These are phyloP conservation scores for Cynanchum wilfordii DNA, from an alignment of 257 asterid species.

Conservation along the genomic window DNA sequence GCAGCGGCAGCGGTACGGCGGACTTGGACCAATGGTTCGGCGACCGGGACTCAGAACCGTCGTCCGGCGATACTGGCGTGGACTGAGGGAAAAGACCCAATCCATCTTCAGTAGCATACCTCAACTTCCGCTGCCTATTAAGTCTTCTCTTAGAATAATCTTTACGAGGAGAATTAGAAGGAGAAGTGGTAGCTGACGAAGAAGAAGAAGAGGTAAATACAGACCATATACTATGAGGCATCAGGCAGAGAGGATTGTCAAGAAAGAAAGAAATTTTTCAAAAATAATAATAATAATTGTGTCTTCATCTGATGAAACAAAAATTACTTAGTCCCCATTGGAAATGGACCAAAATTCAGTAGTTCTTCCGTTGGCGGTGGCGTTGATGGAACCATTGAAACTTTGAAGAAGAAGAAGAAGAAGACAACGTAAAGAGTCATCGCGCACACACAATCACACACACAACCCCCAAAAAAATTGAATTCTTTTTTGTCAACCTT, in stretches of 20 bases:
- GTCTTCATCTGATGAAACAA: conserved; percentile 8
- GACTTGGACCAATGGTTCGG: conserved; percentile 54
- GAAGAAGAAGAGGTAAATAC: conserved; percentile 43
- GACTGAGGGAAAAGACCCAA: conserved; percentile 45
- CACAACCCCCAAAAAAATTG: background rate
- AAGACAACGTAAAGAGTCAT: conserved; percentile 3
- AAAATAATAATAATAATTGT: background rate
- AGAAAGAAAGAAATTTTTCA: background rate
- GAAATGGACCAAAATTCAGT: background rate
- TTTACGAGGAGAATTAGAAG: conserved; percentile 29
- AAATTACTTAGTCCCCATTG: background rate
- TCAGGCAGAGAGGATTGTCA: conserved; percentile 11
- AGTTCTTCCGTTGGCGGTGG: background rate
- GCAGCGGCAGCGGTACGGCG: conserved; percentile 76
- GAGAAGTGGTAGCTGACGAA: conserved; percentile 26
- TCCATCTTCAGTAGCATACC: conserved; percentile 55
- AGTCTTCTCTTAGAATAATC: conserved; percentile 34
- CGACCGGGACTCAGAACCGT: conserved; percentile 27
- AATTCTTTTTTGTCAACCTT: conserved; percentile 3
- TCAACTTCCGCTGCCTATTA: conserved; percentile 44
- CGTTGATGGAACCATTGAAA: conserved; percentile 7
- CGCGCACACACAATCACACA: background rate
- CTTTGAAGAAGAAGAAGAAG: background rate
- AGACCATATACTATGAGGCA: conserved; percentile 49
- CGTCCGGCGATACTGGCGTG: conserved; percentile 51